Conservation (phyloP, 192 early-diverging fungal species). For the Jimgerdemannia flammicorona region DNA sequence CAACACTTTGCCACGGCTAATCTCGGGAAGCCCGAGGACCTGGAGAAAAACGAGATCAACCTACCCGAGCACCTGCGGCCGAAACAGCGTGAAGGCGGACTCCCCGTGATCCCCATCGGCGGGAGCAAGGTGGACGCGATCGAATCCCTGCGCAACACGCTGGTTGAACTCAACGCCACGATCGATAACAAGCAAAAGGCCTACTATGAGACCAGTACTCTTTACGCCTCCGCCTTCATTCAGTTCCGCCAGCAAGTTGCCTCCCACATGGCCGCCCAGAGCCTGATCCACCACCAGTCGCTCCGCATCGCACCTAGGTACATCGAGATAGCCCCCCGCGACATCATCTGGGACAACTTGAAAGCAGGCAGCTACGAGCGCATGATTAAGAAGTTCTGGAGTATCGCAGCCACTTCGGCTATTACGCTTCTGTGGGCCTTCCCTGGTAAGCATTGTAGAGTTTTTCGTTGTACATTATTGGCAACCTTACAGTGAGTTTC, state of each 20-base stretch:
- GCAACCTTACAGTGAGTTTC: neutral
- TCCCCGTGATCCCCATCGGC: constrained; percentile 31
- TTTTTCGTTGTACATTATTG: neutral
- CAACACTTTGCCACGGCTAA: constrained; percentile 31
- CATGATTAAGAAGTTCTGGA: constrained; percentile 50
- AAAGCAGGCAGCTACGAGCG: constrained; percentile 47
- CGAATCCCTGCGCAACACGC: constrained; percentile 32
- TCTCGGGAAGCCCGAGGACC: neutral
- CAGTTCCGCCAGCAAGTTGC: constrained; percentile 72
- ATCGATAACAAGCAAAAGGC: constrained; percentile 39
- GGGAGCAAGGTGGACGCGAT: constrained; percentile 69
- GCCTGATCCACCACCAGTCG: constrained; percentile 55
- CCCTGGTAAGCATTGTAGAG: constrained; percentile 37
- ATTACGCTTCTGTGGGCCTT: constrained; percentile 74
- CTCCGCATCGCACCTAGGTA: constrained; percentile 63
- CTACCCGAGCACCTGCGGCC: constrained; percentile 44
- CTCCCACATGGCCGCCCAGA: constrained; percentile 76
- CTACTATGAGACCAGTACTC: constrained; percentile 12
- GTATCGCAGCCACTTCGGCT: constrained; percentile 42
- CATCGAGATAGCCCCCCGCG: constrained; percentile 60
- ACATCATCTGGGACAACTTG: constrained; percentile 84
- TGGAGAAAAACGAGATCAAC: neutral
- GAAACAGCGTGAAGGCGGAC: constrained; percentile 32
- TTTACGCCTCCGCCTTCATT: constrained; percentile 57
- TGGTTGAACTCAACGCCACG: constrained; percentile 39